These are phyloP conservation scores for Leonotis leonurus DNA, from an alignment of 257 asterid species.

Conservation along the genomic window DNA sequence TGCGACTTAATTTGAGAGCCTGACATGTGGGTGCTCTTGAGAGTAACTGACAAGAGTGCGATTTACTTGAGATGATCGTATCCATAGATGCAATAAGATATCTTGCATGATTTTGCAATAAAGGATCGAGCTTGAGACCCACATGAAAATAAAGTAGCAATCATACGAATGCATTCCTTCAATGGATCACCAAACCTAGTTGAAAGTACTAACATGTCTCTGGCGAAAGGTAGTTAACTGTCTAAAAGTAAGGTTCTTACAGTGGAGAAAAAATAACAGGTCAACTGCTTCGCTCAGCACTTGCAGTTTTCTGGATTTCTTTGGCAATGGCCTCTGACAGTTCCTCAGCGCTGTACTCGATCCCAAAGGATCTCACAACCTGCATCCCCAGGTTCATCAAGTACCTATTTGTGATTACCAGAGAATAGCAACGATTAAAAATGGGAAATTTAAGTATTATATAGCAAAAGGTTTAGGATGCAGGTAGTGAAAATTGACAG, in stretches of 20 bases:
- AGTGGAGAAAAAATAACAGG: neutral
- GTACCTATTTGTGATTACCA: slow-evolving; percentile 46
- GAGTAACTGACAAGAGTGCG: too few relatives aligned
- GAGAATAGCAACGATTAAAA: neutral
- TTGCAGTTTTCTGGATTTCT: slow-evolving; percentile 42
- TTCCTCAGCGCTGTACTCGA: slow-evolving; percentile 63
- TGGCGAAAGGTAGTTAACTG: neutral
- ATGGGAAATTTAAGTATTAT: too few relatives aligned
- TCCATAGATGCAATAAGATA: too few relatives aligned
- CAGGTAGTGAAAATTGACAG: neutral
- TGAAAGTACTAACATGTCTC: neutral
- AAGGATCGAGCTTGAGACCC: too few relatives aligned
- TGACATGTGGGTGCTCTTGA: too few relatives aligned
- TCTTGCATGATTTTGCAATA: too few relatives aligned
- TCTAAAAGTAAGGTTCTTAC: neutral
- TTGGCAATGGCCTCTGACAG: slow-evolving; percentile 51
- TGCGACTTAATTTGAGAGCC: too few relatives aligned
- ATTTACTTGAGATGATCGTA: too few relatives aligned
- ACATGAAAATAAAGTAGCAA: too few relatives aligned
- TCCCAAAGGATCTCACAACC: slow-evolving; percentile 77
- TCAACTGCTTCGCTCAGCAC: slow-evolving; percentile 12
- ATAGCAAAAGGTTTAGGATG: neutral
- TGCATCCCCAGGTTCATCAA: slow-evolving; percentile 72
- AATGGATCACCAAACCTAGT: too few relatives aligned
- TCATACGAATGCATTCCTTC: too few relatives aligned